Base-by-base conservation (phyloP, 805 yeast species). In the Debaryomyces prosopidis region DNA sequence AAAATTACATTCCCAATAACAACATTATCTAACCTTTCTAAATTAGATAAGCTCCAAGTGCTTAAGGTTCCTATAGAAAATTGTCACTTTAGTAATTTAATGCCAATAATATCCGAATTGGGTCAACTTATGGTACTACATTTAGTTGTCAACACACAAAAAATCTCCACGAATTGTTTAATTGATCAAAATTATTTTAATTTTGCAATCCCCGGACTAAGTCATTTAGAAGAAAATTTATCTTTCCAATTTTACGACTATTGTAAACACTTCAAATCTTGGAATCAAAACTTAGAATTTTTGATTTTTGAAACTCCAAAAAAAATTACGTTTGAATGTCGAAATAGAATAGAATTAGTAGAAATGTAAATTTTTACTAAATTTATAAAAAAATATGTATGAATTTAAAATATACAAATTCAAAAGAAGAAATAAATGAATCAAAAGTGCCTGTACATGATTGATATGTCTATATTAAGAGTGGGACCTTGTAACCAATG, bases 1-100 rank as follows among this genome's bases (percentile, higher is more conserved):
- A 47, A 47, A 31, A 37, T 17, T 8, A 26, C 18, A 12, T 30
- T 14, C 28, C 41, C 33, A 28, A 36, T 23, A 47, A 37, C 28
- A 30, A 27, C 30, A 20, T 39, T 11, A 15, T 12, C 17, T 8
- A 19, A 36, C 3, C 32, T 52, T 16, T 28, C 43, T 3, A 32
- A 31, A 3, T 36, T 51, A 14, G 28, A 27, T 10, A 17, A 34
- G 7, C 20, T 53, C 5, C 16, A 43, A 32, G 39, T 37, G 28
- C 36, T 51, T 8, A 42, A 48, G 14, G 31, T 49, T 7, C 54
- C 54, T 12, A 33, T 50, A 5, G 46, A 40, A 31, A 45, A 46
- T 17, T 38, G 19, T 18, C 45, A 50, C 12, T 17, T 52, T 17
- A 12, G 42, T n/a, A 38, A 43, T 3, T 38, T 48, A 18, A 18